Evolutionary conservation across 768 basidiomycete species (phyloP), one percentile per base, ranked within the genome.

Genomic region (Suillus discolor): DNA sequence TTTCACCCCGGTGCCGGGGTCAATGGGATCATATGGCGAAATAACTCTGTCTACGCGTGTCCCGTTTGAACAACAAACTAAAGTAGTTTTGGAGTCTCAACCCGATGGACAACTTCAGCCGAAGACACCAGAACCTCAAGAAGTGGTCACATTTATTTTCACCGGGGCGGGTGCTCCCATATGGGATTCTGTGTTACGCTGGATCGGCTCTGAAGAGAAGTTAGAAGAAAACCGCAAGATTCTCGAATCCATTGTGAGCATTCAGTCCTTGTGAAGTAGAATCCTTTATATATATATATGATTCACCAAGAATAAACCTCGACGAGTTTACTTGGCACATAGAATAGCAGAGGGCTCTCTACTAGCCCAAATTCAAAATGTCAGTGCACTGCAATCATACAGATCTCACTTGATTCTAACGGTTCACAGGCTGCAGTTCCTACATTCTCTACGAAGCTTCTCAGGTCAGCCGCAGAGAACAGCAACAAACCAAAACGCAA

Each of bases 161-260:
- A 84, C 79, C 62, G 81, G 79, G 62, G 81, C 84, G 1, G 80
- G 84, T 9, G 73, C 79, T 20, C 72, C 78, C 2, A 70, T 92
- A 20, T 88, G 85, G 84, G 87, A 90, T 63, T 82, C 83, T 0
- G 74, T 93, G 47, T 76, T 78, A 39, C 78, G 83, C 41, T 93
- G 91, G 90, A 79, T 82, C 20, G 90, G 89, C 16, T 80, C 84
- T 23, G 79, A 83, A 65, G 81, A 84, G 34, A 84, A 81, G 57
- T 83, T 85, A 64, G 80, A 81, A 23, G 78, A 82, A 66, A 88
- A 86, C 73, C 79, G 74, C 47, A 76, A 77, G 51, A 74, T 78
- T 53, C 76, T 90, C 34, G 73, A 77, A 36, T 74, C 79, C 42
- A 75, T 87, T 66, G 90, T 91, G 71, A 69, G 28, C 4, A 34